Percentiles rank a stretch among this genome's conserved stretches.
These are phyloP conservation scores for Trichoderma harzianum DNA, from an alignment of 2,329 filamentous ascomycete species.

Conservation along the genomic window DNA sequence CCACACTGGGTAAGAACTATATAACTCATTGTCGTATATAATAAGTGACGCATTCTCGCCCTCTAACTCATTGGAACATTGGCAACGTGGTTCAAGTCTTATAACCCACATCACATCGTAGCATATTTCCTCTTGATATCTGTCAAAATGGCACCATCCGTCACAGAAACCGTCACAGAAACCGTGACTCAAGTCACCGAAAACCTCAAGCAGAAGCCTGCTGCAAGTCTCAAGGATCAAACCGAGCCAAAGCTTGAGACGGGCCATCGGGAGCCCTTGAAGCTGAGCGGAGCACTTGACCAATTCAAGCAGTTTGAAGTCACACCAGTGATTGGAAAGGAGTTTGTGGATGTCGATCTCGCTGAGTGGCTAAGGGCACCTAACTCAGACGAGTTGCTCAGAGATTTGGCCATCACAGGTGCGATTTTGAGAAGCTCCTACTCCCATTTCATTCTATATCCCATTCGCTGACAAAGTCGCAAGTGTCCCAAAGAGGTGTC, in stretches of 20 bases:
- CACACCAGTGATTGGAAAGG: slow-evolving; percentile 50
- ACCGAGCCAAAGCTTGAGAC: not conserved
- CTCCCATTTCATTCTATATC: no score
- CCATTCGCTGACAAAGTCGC: not conserved
- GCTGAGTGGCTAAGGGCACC: slow-evolving; percentile 34
- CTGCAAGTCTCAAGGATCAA: not conserved
- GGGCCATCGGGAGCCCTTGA: slow-evolving; percentile 7
- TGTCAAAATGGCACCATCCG: not conserved
- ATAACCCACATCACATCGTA: not conserved
- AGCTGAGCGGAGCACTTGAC: slow-evolving; percentile 30
- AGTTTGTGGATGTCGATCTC: slow-evolving; percentile 41
- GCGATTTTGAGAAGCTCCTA: not conserved
- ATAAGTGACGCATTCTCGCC: not conserved
- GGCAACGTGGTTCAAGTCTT: not conserved
- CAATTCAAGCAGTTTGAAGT: slow-evolving; percentile 36
- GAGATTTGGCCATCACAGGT: slow-evolving; percentile 51
- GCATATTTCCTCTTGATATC: not conserved
- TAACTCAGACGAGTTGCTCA: slow-evolving; percentile 45
- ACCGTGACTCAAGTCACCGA: not conserved
- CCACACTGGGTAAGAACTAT: not conserved
- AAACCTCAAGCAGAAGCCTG: slow-evolving; percentile 1
- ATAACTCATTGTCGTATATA: not conserved
- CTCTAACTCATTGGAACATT: not conserved
- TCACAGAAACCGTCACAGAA: not conserved
- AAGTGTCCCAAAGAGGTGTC: slow-evolving; percentile 37